Percentiles rank a stretch among this genome's conserved stretches.
phyloP scores from a whole-genome alignment of 1,284 basidiomycete species.

The Ustilago crameri region DNA sequence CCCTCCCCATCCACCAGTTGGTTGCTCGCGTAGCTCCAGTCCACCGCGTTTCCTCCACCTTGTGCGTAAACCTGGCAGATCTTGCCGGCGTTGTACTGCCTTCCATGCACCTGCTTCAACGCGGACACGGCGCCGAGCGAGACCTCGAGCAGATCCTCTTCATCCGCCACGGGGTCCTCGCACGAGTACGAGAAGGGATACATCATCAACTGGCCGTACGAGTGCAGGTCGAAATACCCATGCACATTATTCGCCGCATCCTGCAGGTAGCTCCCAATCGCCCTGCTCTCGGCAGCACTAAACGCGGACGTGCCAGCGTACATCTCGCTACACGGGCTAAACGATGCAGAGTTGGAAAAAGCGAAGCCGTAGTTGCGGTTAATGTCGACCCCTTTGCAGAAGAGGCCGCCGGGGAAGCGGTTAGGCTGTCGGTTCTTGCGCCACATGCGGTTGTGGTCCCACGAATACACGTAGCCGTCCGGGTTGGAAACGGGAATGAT shows the following conservation, averaged over 20 bases:
- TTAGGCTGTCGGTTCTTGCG: conserved; percentile 78
- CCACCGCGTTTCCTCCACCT: conserved; percentile 70
- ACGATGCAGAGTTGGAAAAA: conserved; percentile 72
- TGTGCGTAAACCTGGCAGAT: conserved; percentile 73
- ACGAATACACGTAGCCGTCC: conserved; percentile 81
- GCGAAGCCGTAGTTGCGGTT: conserved; percentile 74
- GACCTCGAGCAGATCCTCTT: conserved; percentile 83
- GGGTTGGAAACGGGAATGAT: conserved; percentile 83
- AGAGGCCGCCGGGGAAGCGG: conserved; percentile 61
- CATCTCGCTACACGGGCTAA: conserved; percentile 33
- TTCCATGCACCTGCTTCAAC: conserved; percentile 74
- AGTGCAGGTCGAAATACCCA: conserved; percentile 81
- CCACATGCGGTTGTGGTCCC: conserved; percentile 78
- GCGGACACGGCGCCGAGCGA: conserved; percentile 78
- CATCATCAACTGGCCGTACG: conserved; percentile 79
- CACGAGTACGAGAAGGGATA: conserved; percentile 82
- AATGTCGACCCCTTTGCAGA: conserved; percentile 80
- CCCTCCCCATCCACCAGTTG: conserved; percentile 75
- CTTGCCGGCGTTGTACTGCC: conserved; percentile 73
- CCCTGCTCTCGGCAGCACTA: conserved; percentile 79
- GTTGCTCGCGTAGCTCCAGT: conserved; percentile 74
- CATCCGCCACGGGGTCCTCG: conserved; percentile 76
- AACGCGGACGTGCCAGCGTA: conserved; percentile 67
- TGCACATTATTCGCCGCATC: conserved; percentile 71
- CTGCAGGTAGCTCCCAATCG: conserved; percentile 76